Evolutionary conservation across 805 yeast species (phyloP), one percentile per base, ranked within the genome.

Genomic region (Schwanniomyces yamadae): DNA sequence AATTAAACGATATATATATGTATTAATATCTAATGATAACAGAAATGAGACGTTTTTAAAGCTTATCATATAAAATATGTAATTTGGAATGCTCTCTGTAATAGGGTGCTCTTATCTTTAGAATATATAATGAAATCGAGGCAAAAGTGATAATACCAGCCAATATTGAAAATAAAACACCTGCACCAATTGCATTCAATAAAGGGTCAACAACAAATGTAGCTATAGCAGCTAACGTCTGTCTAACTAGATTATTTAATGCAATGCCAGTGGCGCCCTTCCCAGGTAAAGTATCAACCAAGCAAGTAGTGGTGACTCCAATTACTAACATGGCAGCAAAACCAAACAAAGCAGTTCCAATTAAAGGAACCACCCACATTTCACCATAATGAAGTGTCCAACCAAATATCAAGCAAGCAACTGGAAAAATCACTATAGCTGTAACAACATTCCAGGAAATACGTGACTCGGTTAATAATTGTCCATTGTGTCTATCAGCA

Each of bases 221-320:
- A 8, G 87, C 90, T 2, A 71, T 68, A 0, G 95, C 86, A 1
- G 95, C 95, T 40, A 84, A 62, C 2, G 78, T 62, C 69, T 80
- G 84, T 48, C 96, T 70, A 13, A 82, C 67, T 37, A 87, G 71
- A 52, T 87, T 88, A 50, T 84, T 87, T 33, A 88, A 57, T 0
- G 95, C 95, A 32, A 87, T 85, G 1, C 95, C 95, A 0, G 95
- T 84, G 10, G 95, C 90, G 27, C 95, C 95, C 49, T 81, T 73
- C 0, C 95, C 95, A 0, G 96, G 95, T 29, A 88, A 67, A 1
- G 88, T 78, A 52, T 87, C 96, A 1, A 87, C 89, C 38, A 87
- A 62, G 51, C 86, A 88, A 0, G 95, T 86, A 3, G 82, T 76
- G 0, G 88, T 82, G 6, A 86, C 78, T 3, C 95, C 93, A 46